These are phyloP conservation scores for Dipteronia sinensis DNA, from an alignment of 345 rosid species.

Conservation along the genomic window DNA sequence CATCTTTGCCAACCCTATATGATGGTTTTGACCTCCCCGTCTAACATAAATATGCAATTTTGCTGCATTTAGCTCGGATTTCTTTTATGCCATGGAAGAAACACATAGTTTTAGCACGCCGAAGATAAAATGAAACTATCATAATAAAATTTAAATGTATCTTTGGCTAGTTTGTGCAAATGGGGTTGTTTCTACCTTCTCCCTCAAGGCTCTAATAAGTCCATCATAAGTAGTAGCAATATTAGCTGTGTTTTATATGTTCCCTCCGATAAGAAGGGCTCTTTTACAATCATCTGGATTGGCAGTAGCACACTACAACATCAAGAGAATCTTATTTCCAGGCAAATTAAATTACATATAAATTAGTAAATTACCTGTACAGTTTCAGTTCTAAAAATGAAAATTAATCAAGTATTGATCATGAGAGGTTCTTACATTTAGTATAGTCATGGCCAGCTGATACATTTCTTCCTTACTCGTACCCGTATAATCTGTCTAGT, in stretches of 20 bases:
- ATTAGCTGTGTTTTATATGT: constrained; percentile 32
- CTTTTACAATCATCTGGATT: no score
- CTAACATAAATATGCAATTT: constrained; percentile 89
- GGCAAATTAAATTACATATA: no score
- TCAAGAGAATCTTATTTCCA: not conserved
- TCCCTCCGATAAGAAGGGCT: no score
- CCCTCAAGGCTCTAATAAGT: constrained; percentile 77
- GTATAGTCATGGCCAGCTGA: constrained; percentile 88
- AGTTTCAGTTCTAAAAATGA: not conserved
- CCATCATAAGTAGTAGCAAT: constrained; percentile 91
- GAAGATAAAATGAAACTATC: not conserved
- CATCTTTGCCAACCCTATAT: constrained; percentile 82
- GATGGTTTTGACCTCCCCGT: constrained; percentile 92
- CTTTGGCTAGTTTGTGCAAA: not conserved
- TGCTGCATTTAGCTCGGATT: constrained; percentile 76
- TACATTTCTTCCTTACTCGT: constrained; percentile 90
- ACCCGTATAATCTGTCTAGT: constrained; percentile 94
- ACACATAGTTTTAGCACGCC: not conserved
- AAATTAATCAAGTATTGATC: not conserved
- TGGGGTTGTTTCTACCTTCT: constrained; percentile 53
- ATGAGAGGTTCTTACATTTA: constrained; percentile 62
- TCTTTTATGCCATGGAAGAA: constrained; percentile 37
- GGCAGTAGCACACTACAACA: constrained; percentile 37
- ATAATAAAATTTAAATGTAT: not conserved
- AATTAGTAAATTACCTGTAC: not conserved